A percentile compares a stretch with the other conserved stretches of the same genome.
phyloP scores from a whole-genome alignment of 768 basidiomycete species.

The Lactarius hengduanensis region DNA sequence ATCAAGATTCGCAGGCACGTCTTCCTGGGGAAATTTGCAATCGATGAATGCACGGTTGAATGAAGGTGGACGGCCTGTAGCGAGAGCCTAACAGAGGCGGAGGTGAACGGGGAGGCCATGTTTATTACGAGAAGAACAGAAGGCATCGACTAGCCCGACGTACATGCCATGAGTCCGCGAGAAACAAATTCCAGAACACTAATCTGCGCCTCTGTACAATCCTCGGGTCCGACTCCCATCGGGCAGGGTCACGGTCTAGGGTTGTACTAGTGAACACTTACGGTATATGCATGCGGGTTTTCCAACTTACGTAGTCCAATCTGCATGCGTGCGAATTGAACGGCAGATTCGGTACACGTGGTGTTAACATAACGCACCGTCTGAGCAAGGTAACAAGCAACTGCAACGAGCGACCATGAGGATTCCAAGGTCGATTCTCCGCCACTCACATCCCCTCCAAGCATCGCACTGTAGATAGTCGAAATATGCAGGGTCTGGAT shows the following conservation, averaged over 20 bases:
- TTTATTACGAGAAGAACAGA: not conserved
- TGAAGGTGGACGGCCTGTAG: too few species aligned
- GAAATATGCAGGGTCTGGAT: constrained; percentile 70
- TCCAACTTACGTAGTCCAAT: constrained; percentile 66
- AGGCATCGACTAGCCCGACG: constrained; percentile 26
- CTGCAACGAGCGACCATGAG: constrained; percentile 63
- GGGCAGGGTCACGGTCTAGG: constrained; percentile 61
- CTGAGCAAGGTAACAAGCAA: constrained; percentile 65
- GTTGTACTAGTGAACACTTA: constrained; percentile 14
- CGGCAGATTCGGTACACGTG: not conserved
- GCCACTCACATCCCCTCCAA: constrained; percentile 52
- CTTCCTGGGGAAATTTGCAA: too few species aligned
- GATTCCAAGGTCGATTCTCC: constrained; percentile 70
- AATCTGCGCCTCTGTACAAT: constrained; percentile 64
- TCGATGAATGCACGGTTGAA: too few species aligned
- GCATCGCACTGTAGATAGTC: constrained; percentile 70
- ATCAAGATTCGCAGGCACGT: too few species aligned
- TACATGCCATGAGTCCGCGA: constrained; percentile 72
- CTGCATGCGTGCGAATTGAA: constrained; percentile 35
- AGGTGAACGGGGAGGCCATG: not conserved
- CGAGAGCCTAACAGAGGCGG: too few species aligned
- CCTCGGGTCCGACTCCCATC: constrained; percentile 48
- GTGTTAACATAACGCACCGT: constrained; percentile 44
- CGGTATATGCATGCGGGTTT: not conserved
- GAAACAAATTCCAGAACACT: constrained; percentile 76